Base-by-base conservation (phyloP, 2,329 filamentous ascomycete genomes). In the Phialocephala subalpina region DNA sequence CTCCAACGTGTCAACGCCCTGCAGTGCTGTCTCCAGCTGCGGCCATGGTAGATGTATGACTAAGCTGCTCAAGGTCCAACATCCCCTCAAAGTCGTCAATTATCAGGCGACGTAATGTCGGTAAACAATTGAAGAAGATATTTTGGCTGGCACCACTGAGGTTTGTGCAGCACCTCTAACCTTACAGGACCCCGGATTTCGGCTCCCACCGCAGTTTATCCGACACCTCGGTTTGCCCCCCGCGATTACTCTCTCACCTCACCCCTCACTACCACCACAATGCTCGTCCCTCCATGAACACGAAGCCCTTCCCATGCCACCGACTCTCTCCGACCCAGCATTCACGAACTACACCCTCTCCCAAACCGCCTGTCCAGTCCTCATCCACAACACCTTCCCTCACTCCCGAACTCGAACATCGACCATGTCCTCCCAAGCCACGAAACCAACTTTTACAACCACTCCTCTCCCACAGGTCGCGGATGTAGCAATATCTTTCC, bases 401-500 rank as follows among this genome's bases (percentile, higher is more conserved):
- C 62, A 40, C 35, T 52, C 35, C 29, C 18, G 6, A 25, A 22
- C 64, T 29, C 55, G 14, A 40, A 36, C 40, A 25, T n/a, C 38
- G 49, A 61, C 40, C 12, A 65, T 67, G 60, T 62, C 60, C 25
- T n/a, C 62, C 27, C 36, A 14, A 22, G 36, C 22, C n/a, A 18
- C 64, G 16, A 62, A 62, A 22, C 45, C 61, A 45, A 60, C 40
- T 22, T 73, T 73, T 60, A 33, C 62, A 14, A 65, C 45, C 27
- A 61, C 60, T 20, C 70, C 69, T 42, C 72, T 72, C 4, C 71
- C 73, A 2, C 14, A 57, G 12, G 61, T 72, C 18, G 20, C 47
- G 7, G 56, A 71, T 33, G 56, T 65, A 6, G 47, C 68, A 29
- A 60, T 87, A 66, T 79, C 82, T 45, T 87, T 85, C 69, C 87